A percentile compares a stretch with the other conserved stretches of the same genome.
Evolutionary conservation across 768 basidiomycete species (phyloP).

Genomic region (Phlegmacium glaucopus): DNA sequence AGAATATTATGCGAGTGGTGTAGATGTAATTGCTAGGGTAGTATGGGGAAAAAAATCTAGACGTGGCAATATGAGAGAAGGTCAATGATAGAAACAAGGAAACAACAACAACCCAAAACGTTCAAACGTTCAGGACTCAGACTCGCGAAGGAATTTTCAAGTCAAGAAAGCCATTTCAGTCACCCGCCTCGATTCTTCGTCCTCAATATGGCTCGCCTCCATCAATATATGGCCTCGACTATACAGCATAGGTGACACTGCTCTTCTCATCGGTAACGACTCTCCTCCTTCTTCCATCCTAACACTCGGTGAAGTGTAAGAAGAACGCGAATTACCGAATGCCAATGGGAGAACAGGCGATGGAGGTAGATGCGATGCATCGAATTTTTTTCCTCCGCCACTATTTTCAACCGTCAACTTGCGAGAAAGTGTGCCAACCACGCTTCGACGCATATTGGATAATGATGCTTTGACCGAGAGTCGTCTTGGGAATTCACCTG

Average conservation of each 20-base stretch:
- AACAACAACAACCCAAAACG: background rate
- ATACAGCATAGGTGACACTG: slow-evolving; percentile 59
- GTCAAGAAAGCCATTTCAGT: slow-evolving; percentile 69
- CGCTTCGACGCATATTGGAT: slow-evolving; percentile 43
- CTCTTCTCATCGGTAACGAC: background rate
- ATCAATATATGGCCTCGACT: slow-evolving; percentile 52
- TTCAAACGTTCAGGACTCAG: background rate
- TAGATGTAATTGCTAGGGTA: no score
- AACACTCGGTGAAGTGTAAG: no score
- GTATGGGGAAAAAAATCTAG: no score
- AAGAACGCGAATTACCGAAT: slow-evolving; percentile 3
- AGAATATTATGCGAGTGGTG: no score
- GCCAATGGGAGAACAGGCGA: slow-evolving; percentile 28
- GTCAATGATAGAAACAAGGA: background rate
- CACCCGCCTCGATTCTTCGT: slow-evolving; percentile 66
- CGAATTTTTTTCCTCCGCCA: slow-evolving; percentile 19
- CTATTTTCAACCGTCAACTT: slow-evolving; percentile 16
- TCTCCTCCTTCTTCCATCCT: no score
- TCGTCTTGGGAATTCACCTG: no score
- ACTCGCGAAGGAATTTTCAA: slow-evolving; percentile 10
- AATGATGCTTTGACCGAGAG: slow-evolving; percentile 32
- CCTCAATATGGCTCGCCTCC: slow-evolving; percentile 52
- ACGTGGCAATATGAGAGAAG: no score
- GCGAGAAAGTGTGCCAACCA: slow-evolving; percentile 33
- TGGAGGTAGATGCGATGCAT: slow-evolving; percentile 35